Conservation (phyloP, 1,284 basidiomycete species). For the Wallemia ichthyophaga region DNA sequence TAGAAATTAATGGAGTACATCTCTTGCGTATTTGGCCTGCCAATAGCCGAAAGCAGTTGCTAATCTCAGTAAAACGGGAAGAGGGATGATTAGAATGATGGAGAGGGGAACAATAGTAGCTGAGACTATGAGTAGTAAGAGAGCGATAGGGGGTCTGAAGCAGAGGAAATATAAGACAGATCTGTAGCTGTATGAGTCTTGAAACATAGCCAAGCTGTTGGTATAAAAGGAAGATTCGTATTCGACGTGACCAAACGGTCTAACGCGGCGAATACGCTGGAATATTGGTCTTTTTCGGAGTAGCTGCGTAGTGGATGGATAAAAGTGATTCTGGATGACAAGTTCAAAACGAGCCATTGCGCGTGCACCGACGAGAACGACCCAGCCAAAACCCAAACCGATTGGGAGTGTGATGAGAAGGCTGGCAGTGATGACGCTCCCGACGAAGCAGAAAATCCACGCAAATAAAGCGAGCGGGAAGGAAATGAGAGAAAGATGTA, state of each 20-base stretch:
- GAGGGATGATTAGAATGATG: slow-evolving; percentile 4
- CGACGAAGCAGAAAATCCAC: neutral
- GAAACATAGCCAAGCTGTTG: neutral
- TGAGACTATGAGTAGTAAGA: slow-evolving; percentile 1
- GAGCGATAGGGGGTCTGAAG: neutral
- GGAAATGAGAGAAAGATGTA: neutral
- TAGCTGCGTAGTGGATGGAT: neutral
- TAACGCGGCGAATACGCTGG: neutral
- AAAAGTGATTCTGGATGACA: neutral
- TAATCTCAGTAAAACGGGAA: slow-evolving; percentile 4
- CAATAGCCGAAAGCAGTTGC: neutral
- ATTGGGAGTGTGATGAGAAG: neutral
- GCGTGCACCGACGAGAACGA: neutral
- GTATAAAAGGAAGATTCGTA: neutral
- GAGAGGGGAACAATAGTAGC: neutral
- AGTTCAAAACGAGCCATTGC: neutral
- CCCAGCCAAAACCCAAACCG: neutral
- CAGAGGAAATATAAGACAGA: neutral
- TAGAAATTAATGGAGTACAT: neutral
- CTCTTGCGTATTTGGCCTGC: neutral
- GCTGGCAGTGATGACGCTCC: neutral
- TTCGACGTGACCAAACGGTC: neutral
- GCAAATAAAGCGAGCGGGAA: neutral
- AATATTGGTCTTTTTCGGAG: neutral
- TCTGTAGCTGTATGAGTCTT: neutral